These are phyloP conservation scores for Coleophoma eucalyptorum DNA, from an alignment of 2,329 filamentous ascomycete genomes.

Conservation along the genomic window DNA sequence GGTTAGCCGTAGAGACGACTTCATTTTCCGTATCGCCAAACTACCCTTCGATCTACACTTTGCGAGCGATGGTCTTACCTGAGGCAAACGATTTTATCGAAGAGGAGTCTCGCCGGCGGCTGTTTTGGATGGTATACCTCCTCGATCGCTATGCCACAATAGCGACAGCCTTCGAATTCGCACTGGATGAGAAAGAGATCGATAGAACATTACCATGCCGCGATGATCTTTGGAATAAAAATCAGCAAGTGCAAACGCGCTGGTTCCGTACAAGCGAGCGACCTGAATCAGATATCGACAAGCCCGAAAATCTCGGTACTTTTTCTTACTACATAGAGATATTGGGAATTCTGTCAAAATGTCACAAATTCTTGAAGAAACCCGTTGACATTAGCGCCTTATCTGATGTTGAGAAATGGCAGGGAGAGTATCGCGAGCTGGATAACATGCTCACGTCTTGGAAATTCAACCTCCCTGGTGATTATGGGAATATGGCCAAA, in stretches of 20 bases:
- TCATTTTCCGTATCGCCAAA: conserved; percentile 75
- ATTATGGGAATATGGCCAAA: conserved; percentile 81
- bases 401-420: conserved; percentile 86
- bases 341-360: conserved; percentile 78
- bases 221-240: conserved; percentile 81
- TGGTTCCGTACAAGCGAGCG: conserved; percentile 63
- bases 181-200: conserved; percentile 83
- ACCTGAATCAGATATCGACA: conserved; percentile 60
- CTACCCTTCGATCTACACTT: conserved; percentile 83
- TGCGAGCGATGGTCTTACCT: conserved; percentile 79
- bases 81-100: conserved; percentile 85
- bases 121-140: conserved; percentile 95
- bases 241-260: conserved; percentile 77
- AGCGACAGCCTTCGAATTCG: conserved; percentile 88
- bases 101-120: conserved; percentile 76
- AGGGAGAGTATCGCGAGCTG: conserved; percentile 79
- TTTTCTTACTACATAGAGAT: conserved; percentile 92
- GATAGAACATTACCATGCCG: conserved; percentile 83
- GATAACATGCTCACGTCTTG: conserved; percentile 76
- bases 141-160: conserved; percentile 88
- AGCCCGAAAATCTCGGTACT: conserved; percentile 77
- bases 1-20: conserved; percentile 77
- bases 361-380: conserved; percentile 84
- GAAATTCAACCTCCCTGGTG: conserved; percentile 78
- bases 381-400: conserved; percentile 85